These are phyloP conservation scores for Puccinia triticina DNA, from an alignment of 1,284 basidiomycete genomes.

Conservation along the genomic window DNA sequence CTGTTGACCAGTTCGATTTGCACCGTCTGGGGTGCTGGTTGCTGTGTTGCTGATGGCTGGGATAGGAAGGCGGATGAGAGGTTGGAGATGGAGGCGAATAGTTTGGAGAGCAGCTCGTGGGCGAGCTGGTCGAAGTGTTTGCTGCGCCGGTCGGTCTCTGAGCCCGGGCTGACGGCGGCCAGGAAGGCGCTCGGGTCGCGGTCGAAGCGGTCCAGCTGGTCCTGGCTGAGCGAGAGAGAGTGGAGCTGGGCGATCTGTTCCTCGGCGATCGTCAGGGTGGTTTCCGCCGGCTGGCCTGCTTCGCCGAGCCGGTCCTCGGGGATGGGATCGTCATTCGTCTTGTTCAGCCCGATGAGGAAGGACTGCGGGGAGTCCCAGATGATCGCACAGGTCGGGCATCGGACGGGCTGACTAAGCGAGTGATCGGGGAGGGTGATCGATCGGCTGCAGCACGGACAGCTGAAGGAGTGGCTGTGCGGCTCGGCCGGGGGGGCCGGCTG, in stretches of 20 bases:
- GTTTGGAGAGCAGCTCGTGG: not conserved
- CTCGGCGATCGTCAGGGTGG: not conserved
- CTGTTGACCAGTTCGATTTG: not conserved
- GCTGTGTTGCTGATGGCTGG: not conserved
- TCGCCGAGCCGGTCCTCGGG: not conserved
- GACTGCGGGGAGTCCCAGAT: not conserved
- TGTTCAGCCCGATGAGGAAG: not conserved
- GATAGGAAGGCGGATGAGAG: slow-evolving; percentile 10
- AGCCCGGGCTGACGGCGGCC: not conserved
- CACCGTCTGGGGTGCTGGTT: not conserved
- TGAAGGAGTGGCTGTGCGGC: not conserved
- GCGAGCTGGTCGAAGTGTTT: not conserved
- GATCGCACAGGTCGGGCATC: not conserved
- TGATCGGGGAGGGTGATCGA: not conserved
- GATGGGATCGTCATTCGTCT: not conserved
- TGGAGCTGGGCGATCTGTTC: not conserved
- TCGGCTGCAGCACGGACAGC: not conserved
- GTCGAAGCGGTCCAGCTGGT: not conserved
- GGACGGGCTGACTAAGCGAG: not conserved
- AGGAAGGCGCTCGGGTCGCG: not conserved
- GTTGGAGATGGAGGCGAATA: not conserved
- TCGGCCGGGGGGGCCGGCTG: not conserved
- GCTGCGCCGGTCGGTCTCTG: not conserved
- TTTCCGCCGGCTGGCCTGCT: not conserved
- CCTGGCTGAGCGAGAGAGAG: not conserved